Evolutionary conservation across 23 red algal genomes (phyloP), one percentile per base, ranked within the genome.

Genomic region (Gracilaria domingensis): DNA sequence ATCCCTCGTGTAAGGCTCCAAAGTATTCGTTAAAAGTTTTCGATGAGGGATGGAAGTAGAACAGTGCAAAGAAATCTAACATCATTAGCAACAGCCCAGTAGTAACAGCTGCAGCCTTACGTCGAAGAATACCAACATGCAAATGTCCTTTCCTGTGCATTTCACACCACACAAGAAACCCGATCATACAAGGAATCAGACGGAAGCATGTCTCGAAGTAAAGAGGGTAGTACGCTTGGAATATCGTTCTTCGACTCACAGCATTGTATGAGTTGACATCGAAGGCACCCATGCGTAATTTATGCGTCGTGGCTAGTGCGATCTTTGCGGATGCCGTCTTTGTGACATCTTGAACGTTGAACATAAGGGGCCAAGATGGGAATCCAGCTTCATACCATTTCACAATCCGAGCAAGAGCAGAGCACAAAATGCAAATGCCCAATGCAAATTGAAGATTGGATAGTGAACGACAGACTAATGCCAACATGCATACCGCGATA

Each of bases 131-230:
- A 7, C 4, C 6, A 4, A 64, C 6, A 64, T 64, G 14, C 4
- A 64, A 4, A 64, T 8, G 4, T 64, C 58, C 58, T 64, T 64
- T 64, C 58, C 14, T 64, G 58, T 64, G 3, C 58, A 64, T 64
- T 14, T 64, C 58, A 64, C 17, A 64, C 58, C 58, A 64, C 58
- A 64, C 58, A n/a, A 64, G 58, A 64, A 64, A 64, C 14, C 58
- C 58, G 14, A 64, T 64, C 58, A 64, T 64, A 29, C 58, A 64
- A 64, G 58, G 58, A 64, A 64, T 64, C 58, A 64, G 58, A 64
- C 58, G 58, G 17, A 8, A 64, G 14, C 14, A 4, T 4, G 58
- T 64, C 14, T 64, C 6, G 17, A 64, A 64, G 14, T 64, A 64
- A 8, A 64, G 58, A 64, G 58, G 58, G 58, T 64, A 64, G 58